Evolutionary conservation across 2,329 filamentous ascomycete genomes (phyloP).

Genomic region (Akanthomyces uredinophilus): DNA sequence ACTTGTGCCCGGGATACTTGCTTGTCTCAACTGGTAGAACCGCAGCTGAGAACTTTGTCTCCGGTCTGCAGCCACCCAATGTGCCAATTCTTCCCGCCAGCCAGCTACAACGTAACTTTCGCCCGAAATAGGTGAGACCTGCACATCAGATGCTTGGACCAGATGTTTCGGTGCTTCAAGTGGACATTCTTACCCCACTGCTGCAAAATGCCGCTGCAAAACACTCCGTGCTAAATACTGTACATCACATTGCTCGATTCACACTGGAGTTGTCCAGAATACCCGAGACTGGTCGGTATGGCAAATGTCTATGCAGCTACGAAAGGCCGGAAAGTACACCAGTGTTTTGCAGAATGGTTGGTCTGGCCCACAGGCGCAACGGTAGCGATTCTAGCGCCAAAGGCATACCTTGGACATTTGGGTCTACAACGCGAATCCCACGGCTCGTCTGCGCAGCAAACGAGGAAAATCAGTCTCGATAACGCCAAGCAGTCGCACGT

Average conservation of each 20-base stretch:
- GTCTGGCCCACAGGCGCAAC: not conserved
- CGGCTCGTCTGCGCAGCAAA: not conserved
- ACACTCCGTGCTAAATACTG: not conserved
- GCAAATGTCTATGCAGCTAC: not conserved
- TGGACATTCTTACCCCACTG: not conserved
- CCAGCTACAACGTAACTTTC: not conserved
- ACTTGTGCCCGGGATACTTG: not conserved
- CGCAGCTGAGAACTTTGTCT: not conserved
- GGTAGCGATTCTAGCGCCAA: not conserved
- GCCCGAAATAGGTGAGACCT: not conserved
- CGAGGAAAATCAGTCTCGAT: not conserved
- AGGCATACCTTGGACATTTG: not conserved
- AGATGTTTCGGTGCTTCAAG: not conserved
- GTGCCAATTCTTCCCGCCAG: too few species aligned
- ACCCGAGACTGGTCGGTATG: not conserved
- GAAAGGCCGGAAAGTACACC: not conserved
- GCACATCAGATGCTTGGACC: not conserved
- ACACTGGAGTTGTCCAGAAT: not conserved
- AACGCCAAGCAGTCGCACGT: not conserved
- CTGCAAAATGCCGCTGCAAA: not conserved
- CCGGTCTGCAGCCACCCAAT: not conserved
- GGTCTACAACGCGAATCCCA: not conserved
- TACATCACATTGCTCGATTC: not conserved
- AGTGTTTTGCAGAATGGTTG: not conserved
- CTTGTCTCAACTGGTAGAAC: not conserved